These are phyloP conservation scores for Acanthamoeba healyi DNA, from an alignment of 208 protist genomes.

Conservation along the genomic window DNA sequence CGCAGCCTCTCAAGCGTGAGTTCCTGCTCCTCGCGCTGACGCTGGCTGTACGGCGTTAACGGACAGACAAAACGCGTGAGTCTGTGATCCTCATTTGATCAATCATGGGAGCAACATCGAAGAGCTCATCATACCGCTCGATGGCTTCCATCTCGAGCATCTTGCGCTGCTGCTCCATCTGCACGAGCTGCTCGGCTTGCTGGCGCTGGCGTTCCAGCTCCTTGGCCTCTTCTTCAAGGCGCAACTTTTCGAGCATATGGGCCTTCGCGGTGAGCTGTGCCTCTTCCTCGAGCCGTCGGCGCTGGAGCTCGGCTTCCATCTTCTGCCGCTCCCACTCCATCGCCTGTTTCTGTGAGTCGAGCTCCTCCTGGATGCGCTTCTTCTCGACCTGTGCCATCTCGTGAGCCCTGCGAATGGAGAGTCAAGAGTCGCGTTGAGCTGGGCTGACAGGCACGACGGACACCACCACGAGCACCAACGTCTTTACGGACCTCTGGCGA, in stretches of 20 bases:
- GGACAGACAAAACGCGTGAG: too few species aligned
- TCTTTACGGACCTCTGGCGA: neutral
- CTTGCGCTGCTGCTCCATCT: slow-evolving; percentile 11
- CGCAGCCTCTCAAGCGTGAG: neutral
- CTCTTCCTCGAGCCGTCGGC: neutral
- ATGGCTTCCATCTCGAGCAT: neutral
- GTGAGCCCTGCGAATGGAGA: neutral
- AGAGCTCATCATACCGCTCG: neutral
- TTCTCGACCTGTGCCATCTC: neutral
- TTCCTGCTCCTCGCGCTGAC: neutral
- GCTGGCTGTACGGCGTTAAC: neutral
- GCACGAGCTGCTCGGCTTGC: neutral
- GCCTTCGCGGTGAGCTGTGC: neutral
- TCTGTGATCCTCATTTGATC: too few species aligned
- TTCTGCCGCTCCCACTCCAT: slow-evolving; percentile 4
- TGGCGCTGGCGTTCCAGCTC: neutral
- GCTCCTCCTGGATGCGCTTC: neutral
- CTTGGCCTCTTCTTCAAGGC: neutral
- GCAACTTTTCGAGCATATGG: neutral
- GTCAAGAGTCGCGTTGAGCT: too few species aligned
- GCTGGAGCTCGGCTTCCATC: slow-evolving; percentile 12
- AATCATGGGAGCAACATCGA: too few species aligned
- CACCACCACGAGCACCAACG: too few species aligned
- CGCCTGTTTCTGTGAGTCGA: neutral
- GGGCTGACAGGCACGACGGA: too few species aligned